Evolutionary conservation across 1,139 yeast species (phyloP).

Genomic region (Waltiozyma solani): DNA sequence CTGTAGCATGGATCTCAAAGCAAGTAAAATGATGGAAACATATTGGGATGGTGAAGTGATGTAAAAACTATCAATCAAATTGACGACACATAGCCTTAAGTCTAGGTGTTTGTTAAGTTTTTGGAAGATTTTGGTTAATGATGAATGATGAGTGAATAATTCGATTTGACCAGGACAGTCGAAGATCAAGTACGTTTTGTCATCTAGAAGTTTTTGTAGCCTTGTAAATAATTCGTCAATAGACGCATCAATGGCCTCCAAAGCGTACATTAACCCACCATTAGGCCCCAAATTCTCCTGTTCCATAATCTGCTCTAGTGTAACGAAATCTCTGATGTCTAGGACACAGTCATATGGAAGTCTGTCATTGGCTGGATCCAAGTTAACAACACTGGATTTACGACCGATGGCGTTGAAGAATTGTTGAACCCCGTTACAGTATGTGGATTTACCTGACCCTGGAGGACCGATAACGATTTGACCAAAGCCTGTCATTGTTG

Average conservation of each 20-base stretch:
- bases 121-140: slow-evolving; percentile 64
- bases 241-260: slow-evolving; percentile 53
- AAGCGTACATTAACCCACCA: slow-evolving; percentile 87
- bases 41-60: slow-evolving; percentile 86
- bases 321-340: slow-evolving; percentile 81
- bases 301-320: slow-evolving; percentile 85
- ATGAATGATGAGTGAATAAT: slow-evolving; percentile 83
- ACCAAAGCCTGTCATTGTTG: slow-evolving; percentile 63
- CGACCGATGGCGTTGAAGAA: slow-evolving; percentile 91
- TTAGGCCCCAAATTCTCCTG: slow-evolving; percentile 83
- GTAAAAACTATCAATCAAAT: slow-evolving; percentile 78
- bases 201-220: slow-evolving; percentile 45
- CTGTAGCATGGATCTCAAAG: slow-evolving; percentile 86
- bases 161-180: slow-evolving; percentile 99
- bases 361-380: slow-evolving; percentile 92
- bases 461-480: slow-evolving; percentile 97
- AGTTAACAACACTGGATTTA: slow-evolving; percentile 67
- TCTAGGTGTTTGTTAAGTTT: slow-evolving; percentile 58
- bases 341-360: slow-evolving; percentile 75
- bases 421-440: slow-evolving; percentile 86
- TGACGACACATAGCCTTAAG: slow-evolving; percentile 76
- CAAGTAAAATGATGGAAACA: slow-evolving; percentile 70
- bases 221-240: slow-evolving; percentile 52
- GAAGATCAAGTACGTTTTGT: slow-evolving; percentile 59
- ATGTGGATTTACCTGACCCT: slow-evolving; percentile 94